A percentile compares a stretch with the other conserved stretches of the same genome.
Conservation (phyloP, 495 filamentous ascomycete species). For the Thermothielavioides terrestris region DNA sequence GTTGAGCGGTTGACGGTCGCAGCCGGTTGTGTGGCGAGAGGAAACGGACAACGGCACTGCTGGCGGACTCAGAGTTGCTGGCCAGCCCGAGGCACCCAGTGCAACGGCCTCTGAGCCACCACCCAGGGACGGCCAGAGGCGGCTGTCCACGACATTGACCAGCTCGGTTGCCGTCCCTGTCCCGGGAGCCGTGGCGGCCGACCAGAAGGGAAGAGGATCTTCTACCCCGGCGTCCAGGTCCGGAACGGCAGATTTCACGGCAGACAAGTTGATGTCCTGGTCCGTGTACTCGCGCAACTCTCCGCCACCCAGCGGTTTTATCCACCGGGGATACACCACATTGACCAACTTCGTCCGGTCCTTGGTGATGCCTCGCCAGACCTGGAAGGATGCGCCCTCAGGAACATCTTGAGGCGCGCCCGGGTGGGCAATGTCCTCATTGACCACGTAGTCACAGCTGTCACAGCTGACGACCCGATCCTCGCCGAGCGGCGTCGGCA, state of each 20-base stretch:
- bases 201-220: conserved; percentile 51
- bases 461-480: conserved; percentile 73
- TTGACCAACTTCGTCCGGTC: conserved; percentile 58
- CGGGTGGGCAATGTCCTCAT: conserved; percentile 60
- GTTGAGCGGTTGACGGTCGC: conserved; percentile 34
- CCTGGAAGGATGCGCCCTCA: conserved; percentile 4
- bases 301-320: conserved; percentile 15
- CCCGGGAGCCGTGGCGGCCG: conserved; percentile 16
- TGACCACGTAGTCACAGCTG: conserved; percentile 66
- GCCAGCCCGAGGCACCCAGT: conserved; percentile 16
- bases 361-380: conserved; percentile 62
- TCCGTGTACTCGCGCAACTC: conserved; percentile 20
- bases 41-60: neutral
- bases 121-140: conserved; percentile 11
- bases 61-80: neutral
- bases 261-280: conserved; percentile 58
- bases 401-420: conserved; percentile 1
- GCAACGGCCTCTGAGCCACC: neutral
- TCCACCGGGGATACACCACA: conserved; percentile 50
- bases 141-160: conserved; percentile 46
- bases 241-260: conserved; percentile 61
- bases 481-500: conserved; percentile 72
- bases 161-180: conserved; percentile 23
- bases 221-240: conserved; percentile 64
- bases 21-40: conserved; percentile 6